Evolutionary conservation across 169 alveolate genomes (phyloP), one percentile per base, ranked within the genome.

Genomic region (Hammondia hammondi): DNA sequence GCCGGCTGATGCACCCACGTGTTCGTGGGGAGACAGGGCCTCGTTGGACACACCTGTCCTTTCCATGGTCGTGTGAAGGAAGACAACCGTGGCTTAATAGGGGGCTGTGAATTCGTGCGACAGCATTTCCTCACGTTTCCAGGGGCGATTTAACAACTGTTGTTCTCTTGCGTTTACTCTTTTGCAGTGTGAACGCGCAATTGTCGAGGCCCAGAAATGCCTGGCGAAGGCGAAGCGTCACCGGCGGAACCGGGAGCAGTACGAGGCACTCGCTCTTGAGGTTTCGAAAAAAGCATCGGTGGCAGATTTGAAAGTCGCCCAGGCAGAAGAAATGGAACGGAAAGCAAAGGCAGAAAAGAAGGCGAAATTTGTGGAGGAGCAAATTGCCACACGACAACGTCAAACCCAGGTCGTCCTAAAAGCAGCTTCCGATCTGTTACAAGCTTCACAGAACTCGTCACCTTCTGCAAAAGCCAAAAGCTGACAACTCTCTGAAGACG

Each of bases 351-450:
- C 90, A 29, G 90, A 82, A 29, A 82, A 82, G 43, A 82, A 43
- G 90, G 70, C 70, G 35, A 82, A 82, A 48, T 37, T 48, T 5
- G 43, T 82, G 39, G 90, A 82, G 43, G 90, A 45, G 5, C 90
- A 82, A 35, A 45, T 82, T 43, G 61, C 90, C 71, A 43, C 72
- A 2, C 32, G 70, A 45, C 70, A 82, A 4, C 57, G 70, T 27
- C 90, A 82, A n/a, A 45, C 90, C 35, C 72, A 82, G 70, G 90
- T 82, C 37, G 90, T 82, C 35, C 90, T 82, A 17, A 82, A 82
- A n/a, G 90, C 90, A 35, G 90, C 90, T 19, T 21, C 90, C 10
- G 90, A 82, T n/a, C 72, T 82, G 29, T 35, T 82, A 19, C 90
- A 43, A 45, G 71, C 90, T 27, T 46, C 90, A 21, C 90, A 45